Evolutionary conservation across 495 filamentous ascomycete genomes (phyloP).

Genomic region (Stereocaulon alpinum): DNA sequence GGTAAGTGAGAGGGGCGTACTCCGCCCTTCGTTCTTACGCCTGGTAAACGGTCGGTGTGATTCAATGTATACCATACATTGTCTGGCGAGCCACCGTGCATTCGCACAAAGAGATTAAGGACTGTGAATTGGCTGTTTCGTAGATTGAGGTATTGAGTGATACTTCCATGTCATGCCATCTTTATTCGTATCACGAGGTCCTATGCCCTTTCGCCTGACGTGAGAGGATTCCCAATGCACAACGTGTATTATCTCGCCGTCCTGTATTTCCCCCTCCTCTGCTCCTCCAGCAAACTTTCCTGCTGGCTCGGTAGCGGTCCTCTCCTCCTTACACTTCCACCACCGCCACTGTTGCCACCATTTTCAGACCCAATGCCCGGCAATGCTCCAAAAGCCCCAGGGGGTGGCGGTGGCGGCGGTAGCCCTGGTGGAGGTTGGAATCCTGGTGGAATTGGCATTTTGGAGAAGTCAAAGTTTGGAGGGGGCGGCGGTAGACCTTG

Average conservation of each 20-base stretch:
- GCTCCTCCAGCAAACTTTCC: conserved; percentile 68
- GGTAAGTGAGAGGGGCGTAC: too few relatives aligned
- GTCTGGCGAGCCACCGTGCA: too few relatives aligned
- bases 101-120: too few relatives aligned
- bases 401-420: conserved; percentile 22
- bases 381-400: conserved; percentile 29
- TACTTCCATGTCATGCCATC: too few relatives aligned
- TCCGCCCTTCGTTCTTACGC: too few relatives aligned
- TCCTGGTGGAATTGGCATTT: conserved; percentile 42
- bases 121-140: too few relatives aligned
- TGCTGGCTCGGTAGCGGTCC: conserved; percentile 72
- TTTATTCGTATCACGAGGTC: not conserved
- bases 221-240: not conserved
- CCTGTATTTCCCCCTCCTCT: conserved; percentile 54
- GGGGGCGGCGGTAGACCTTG: conserved; percentile 40
- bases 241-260: conserved; percentile 21
- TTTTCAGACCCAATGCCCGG: conserved; percentile 37
- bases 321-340: conserved; percentile 40
- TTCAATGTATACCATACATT: too few relatives aligned
- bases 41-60: too few relatives aligned
- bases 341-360: conserved; percentile 26
- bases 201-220: not conserved
- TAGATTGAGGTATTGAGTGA: too few relatives aligned
- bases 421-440: conserved; percentile 35
- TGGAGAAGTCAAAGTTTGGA: conserved; percentile 56